Base-by-base conservation (phyloP, 352 stramenopile genomes). In the Phytophthora foliorum region DNA sequence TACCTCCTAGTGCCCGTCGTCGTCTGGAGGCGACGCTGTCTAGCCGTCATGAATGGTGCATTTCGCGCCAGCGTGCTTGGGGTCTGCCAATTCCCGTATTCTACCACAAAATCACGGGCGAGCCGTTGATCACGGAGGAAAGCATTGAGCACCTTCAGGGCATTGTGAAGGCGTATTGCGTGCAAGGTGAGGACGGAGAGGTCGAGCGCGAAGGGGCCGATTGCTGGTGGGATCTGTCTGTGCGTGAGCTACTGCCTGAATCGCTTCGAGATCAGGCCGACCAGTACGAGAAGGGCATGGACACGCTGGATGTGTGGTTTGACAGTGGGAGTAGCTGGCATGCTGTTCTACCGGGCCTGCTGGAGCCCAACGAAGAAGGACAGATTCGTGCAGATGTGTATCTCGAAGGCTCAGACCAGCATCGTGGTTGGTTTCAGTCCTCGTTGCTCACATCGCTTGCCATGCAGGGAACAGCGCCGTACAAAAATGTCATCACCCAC, bases 271-370 rank as follows among this genome's bases (percentile, higher is more conserved):
- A 72, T 29, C 69, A 95, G 29, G 92, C 94, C 6, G 79, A 93
- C 52, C 89, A 98, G 64, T 99, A 96, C 76, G 88, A 89, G 17
- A 98, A 98, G 73, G 97, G 97, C 27, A 98, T 82, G 17, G 98
- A 99, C 75, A 99, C 98, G 4, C 92, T 99, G 70, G 98, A 99
- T 78, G 98, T 99, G 34, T 99, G 98, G 98, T 99, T 99, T 73
- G 98, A 99, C 82, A 99, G 93, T 42, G 92, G 92, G 34, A 93
- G 82, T 32, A 92, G 79, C 53, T 95, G 89, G 89, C 72, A 93
- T 56, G 66, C 84, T 0, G 86, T 94, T 19, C 69, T 94, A 9
- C 49, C 72, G 0, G 34, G 25, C n/a, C 7, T 79, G 1, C 45
- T 73, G 13, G 39, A 75, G 45, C 80, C 83, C 39, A 75, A 86